These are phyloP conservation scores for Citrus cavaleriei DNA, from an alignment of 345 rosid species.

Conservation along the genomic window DNA sequence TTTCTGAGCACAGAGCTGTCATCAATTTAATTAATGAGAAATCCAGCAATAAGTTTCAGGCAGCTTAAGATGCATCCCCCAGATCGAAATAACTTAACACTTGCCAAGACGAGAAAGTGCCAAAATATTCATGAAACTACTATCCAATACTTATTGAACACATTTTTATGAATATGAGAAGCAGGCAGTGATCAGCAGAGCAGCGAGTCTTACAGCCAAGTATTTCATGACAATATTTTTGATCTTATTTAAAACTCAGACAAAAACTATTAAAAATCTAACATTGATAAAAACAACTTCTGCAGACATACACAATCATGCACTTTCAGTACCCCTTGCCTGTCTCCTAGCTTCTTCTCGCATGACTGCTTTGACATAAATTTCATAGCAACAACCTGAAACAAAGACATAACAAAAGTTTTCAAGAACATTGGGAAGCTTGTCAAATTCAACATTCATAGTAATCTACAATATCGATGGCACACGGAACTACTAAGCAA, in stretches of 20 bases:
- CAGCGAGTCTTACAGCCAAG: constrained; percentile 7
- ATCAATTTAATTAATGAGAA: neutral
- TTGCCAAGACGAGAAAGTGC: neutral
- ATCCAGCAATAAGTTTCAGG: neutral
- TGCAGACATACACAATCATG: constrained; percentile 16
- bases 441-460: neutral
- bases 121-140: neutral
- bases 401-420: neutral
- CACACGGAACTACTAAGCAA: neutral
- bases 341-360: constrained; percentile 66
- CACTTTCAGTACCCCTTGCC: constrained; percentile 28
- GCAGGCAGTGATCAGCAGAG: neutral
- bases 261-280: neutral
- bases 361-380: constrained; percentile 68
- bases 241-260: constrained; percentile 18
- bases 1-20: too few species aligned
- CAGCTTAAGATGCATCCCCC: neutral
- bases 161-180: neutral
- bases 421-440: neutral
- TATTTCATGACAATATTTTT: constrained; percentile 6
- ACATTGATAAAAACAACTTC: neutral
- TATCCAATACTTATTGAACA: neutral
- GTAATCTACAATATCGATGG: neutral
- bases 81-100: neutral
- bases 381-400: constrained; percentile 95